Percentiles rank a stretch among this genome's conserved stretches.
phyloP scores from a whole-genome alignment of 495 filamentous ascomycete species.

The Xylaria intraflava region DNA sequence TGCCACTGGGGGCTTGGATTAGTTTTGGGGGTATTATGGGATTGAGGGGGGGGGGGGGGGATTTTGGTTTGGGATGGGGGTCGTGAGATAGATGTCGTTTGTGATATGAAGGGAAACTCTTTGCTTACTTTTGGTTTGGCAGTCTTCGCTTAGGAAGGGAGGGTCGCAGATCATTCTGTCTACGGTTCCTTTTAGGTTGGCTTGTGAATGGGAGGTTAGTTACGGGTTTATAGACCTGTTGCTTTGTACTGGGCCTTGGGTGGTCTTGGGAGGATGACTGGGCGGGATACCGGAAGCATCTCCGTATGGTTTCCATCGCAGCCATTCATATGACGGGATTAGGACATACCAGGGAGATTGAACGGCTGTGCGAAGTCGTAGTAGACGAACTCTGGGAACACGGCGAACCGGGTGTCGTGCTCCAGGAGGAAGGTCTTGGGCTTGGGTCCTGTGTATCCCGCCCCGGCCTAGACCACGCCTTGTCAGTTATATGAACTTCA shows the following conservation, averaged over 20 bases:
- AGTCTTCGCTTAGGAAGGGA: slow-evolving; percentile 71
- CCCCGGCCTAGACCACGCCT: slow-evolving; percentile 15
- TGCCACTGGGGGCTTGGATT: slow-evolving; percentile 44
- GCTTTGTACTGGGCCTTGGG: no score
- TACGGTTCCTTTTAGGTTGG: slow-evolving; percentile 53
- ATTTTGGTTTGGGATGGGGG: background rate
- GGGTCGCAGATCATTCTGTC: slow-evolving; percentile 69
- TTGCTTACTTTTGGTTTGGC: slow-evolving; percentile 64
- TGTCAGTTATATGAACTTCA: background rate
- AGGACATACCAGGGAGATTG: slow-evolving; percentile 47
- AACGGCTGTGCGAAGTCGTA: slow-evolving; percentile 68
- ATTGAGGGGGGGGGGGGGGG: background rate
- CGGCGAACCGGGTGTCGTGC: slow-evolving; percentile 61
- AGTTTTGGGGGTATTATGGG: background rate
- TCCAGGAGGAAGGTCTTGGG: slow-evolving; percentile 57
- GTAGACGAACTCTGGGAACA: slow-evolving; percentile 62
- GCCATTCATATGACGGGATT: no score
- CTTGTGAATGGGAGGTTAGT: slow-evolving; percentile 17
- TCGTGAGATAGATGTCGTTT: background rate
- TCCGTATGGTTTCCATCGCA: no score
- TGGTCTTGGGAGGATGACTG: no score
- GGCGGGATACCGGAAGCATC: no score
- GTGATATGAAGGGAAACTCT: background rate
- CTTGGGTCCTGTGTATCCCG: slow-evolving; percentile 25
- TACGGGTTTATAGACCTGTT: no score